Conservation (phyloP, 768 basidiomycete genomes). For the Tubosaeta brunneosetosa region DNA sequence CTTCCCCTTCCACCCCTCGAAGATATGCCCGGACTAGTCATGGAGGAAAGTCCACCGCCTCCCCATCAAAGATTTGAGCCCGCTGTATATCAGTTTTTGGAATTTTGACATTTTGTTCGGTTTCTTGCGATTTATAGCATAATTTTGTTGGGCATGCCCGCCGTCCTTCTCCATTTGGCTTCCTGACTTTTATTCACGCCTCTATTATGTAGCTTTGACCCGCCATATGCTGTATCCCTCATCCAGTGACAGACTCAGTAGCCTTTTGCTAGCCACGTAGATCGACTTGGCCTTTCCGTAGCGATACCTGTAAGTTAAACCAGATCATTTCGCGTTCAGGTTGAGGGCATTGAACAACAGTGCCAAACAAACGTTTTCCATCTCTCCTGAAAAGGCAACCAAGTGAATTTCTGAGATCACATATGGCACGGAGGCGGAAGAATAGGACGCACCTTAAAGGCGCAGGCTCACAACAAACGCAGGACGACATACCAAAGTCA, state of each 20-base stretch:
- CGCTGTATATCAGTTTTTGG: constrained; percentile 66
- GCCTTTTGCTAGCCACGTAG: too few species aligned
- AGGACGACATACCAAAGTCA: constrained; percentile 65
- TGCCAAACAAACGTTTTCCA: constrained; percentile 19
- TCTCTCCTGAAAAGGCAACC: constrained; percentile 21
- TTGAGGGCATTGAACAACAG: constrained; percentile 15
- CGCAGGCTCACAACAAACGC: constrained; percentile 32
- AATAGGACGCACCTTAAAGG: constrained; percentile 79
- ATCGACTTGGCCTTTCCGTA: not conserved
- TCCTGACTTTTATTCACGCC: constrained; percentile 2
- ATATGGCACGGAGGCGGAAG: constrained; percentile 69
- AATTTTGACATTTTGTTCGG: constrained; percentile 49
- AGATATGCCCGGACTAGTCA: constrained; percentile 74
- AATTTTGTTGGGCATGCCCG: constrained; percentile 7
- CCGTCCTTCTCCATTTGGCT: not conserved
- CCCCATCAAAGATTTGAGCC: constrained; percentile 64
- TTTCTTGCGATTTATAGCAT: constrained; percentile 26
- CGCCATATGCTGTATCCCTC: constrained; percentile 28
- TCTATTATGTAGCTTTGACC: constrained; percentile 27
- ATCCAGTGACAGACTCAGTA: constrained; percentile 5
- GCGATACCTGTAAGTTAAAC: not conserved
- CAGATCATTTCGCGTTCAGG: not conserved
- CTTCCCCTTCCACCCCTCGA: constrained; percentile 71
- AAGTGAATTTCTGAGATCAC: constrained; percentile 3
- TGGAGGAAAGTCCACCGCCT: constrained; percentile 54